phyloP scores from a whole-genome alignment of 2,329 filamentous ascomycete species.

The Colletotrichum horii region DNA sequence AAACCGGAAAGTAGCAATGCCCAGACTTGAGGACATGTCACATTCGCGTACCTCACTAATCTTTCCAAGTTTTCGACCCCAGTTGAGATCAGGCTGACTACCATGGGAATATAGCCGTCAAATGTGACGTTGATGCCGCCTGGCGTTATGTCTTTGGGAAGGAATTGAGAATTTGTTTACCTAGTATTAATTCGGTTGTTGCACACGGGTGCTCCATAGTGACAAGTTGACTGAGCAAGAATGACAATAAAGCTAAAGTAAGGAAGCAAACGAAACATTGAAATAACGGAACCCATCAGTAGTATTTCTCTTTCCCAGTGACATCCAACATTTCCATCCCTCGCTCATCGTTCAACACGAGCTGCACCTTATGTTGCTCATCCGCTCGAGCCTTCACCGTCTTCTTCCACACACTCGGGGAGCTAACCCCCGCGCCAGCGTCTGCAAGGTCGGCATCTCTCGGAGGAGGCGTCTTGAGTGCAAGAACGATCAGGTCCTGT shows the following conservation, averaged over 20 bases:
- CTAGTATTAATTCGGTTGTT: fast-evolving
- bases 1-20: fast-evolving
- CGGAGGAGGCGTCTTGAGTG: not conserved
- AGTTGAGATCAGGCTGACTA: not conserved
- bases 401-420: not conserved
- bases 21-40: not conserved
- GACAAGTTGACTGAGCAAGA: not conserved
- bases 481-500: slow-evolving; percentile 2
- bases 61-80: not conserved
- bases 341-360: not conserved
- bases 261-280: fast-evolving
- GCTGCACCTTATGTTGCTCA: not conserved
- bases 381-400: not conserved
- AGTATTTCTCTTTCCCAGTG: not conserved
- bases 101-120: not conserved
- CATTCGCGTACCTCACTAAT: not conserved
- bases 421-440: not conserved
- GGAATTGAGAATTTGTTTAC: not conserved
- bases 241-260: fast-evolving
- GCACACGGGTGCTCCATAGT: not conserved
- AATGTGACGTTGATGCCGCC: not conserved
- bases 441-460: not conserved
- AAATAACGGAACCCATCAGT: not conserved
- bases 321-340: not conserved
- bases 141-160: not conserved